phyloP scores from a whole-genome alignment of 306 rosid species.

The Macrotyloma uniflorum region DNA sequence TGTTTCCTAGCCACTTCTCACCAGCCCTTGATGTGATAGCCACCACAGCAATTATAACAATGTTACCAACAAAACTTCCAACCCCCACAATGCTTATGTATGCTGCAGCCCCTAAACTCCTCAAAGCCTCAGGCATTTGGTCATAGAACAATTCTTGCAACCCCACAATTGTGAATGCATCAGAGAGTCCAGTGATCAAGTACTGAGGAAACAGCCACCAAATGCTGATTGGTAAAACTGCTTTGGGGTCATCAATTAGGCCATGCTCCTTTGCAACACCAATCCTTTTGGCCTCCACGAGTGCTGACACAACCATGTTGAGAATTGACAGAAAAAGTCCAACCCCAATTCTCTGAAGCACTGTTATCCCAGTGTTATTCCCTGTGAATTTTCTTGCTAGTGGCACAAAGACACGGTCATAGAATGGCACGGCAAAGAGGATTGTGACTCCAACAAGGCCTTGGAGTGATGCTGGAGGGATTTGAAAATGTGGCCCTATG shows the following conservation, averaged over 20 bases:
- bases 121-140: constrained; percentile 65
- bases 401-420: constrained; percentile 64
- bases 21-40: constrained; percentile 35
- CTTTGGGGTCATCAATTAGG: constrained; percentile 53
- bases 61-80: constrained; percentile 61
- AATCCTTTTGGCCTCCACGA: constrained; percentile 64
- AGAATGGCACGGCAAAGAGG: constrained; percentile 52
- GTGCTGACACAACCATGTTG: constrained; percentile 61
- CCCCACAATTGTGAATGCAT: constrained; percentile 62
- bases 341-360: constrained; percentile 67
- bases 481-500: constrained; percentile 54
- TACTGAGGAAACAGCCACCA: constrained; percentile 95
- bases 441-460: constrained; percentile 57
- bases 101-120: constrained; percentile 84
- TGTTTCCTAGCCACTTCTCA: constrained; percentile 62
- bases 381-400: constrained; percentile 45
- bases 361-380: constrained; percentile 62
- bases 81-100: constrained; percentile 58
- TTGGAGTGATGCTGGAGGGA: constrained; percentile 76
- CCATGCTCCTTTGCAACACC: constrained; percentile 42
- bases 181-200: constrained; percentile 51
- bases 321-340: constrained; percentile 67
- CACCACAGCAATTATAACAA: constrained; percentile 47
- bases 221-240: constrained; percentile 56
- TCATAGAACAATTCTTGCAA: constrained; percentile 70